Percentiles rank a stretch among this genome's conserved stretches.
These are phyloP conservation scores for Escovopsis weberi DNA, from an alignment of 2,329 filamentous ascomycete species.

Conservation along the genomic window DNA sequence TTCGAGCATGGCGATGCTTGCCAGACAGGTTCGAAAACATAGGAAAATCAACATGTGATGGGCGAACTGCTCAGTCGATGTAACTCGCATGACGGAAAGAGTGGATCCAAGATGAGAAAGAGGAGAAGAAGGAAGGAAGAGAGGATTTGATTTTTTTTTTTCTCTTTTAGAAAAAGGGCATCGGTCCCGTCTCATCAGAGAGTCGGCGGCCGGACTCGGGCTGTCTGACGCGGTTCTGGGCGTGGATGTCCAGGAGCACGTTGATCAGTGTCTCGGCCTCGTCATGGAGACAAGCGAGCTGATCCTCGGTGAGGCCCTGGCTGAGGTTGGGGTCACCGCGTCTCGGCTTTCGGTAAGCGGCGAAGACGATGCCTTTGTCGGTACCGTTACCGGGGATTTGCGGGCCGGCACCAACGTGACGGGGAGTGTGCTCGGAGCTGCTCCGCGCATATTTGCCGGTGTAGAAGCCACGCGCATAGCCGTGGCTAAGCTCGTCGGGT, in stretches of 20 bases:
- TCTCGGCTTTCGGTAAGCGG: slow-evolving; percentile 36
- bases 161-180: slow-evolving; percentile 13
- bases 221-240: slow-evolving; percentile 21
- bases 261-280: slow-evolving; percentile 40
- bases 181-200: slow-evolving; percentile 24
- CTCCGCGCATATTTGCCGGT: slow-evolving; percentile 22
- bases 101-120: slow-evolving; percentile 1
- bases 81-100: too few species aligned
- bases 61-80: too few species aligned
- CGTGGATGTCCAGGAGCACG: slow-evolving; percentile 36
- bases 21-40: too few species aligned
- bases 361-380: slow-evolving; percentile 41
- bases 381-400: slow-evolving; percentile 10
- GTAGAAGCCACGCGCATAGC: slow-evolving; percentile 40
- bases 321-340: slow-evolving; percentile 21
- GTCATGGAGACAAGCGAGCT: slow-evolving; percentile 30
- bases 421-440: slow-evolving; percentile 9
- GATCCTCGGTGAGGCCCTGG: slow-evolving; percentile 20
- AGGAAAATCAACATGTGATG: too few species aligned
- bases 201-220: slow-evolving; percentile 12
- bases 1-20: too few species aligned
- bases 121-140: too few species aligned
- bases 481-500: slow-evolving; percentile 31
- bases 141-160: background rate
- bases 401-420: too few species aligned